A percentile compares a stretch with the other conserved stretches of the same genome.
Conservation (phyloP, 768 basidiomycete genomes). For the Boletus huronensis region DNA sequence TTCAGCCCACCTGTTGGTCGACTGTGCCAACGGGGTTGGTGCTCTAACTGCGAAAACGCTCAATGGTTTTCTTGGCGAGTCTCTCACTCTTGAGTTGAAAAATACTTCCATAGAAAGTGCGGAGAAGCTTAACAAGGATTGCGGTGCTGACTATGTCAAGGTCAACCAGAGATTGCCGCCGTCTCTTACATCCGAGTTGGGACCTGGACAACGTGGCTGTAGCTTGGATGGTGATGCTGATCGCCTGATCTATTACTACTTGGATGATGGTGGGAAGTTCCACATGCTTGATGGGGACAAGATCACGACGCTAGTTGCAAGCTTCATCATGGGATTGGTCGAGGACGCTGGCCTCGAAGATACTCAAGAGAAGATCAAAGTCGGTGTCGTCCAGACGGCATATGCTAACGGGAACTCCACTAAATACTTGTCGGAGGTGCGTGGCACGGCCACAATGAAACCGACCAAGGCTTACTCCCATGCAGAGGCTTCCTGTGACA, state of each 20-base stretch:
- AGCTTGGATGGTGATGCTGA: slow-evolving; percentile 98
- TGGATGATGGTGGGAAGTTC: slow-evolving; percentile 74
- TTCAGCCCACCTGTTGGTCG: slow-evolving; percentile 67
- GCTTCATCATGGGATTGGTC: slow-evolving; percentile 88
- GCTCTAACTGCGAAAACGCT: slow-evolving; percentile 66
- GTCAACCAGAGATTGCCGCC: slow-evolving; percentile 86
- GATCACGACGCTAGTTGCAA: slow-evolving; percentile 90
- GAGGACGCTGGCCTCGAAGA: slow-evolving; percentile 78
- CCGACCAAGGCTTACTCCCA: slow-evolving; percentile 6
- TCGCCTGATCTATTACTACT: slow-evolving; percentile 92
- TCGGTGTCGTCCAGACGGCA: slow-evolving; percentile 97
- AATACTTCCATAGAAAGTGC: slow-evolving; percentile 63
- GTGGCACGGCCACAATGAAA: slow-evolving; percentile 17
- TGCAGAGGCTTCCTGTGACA: slow-evolving; percentile 84
- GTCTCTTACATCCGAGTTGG: slow-evolving; percentile 57
- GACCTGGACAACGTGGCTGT: slow-evolving; percentile 78
- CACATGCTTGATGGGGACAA: slow-evolving; percentile 97
- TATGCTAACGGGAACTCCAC: slow-evolving; percentile 98
- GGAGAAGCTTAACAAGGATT: slow-evolving; percentile 78
- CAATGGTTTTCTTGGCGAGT: slow-evolving; percentile 52
- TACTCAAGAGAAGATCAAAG: slow-evolving; percentile 51
- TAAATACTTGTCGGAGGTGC: slow-evolving; percentile 79
- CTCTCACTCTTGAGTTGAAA: slow-evolving; percentile 60
- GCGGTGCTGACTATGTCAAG: slow-evolving; percentile 97
- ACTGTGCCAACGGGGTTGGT: slow-evolving; percentile 99